Evolutionary conservation across 2,329 filamentous ascomycete species (phyloP).

Genomic region (Colletotrichum theobromicola): DNA sequence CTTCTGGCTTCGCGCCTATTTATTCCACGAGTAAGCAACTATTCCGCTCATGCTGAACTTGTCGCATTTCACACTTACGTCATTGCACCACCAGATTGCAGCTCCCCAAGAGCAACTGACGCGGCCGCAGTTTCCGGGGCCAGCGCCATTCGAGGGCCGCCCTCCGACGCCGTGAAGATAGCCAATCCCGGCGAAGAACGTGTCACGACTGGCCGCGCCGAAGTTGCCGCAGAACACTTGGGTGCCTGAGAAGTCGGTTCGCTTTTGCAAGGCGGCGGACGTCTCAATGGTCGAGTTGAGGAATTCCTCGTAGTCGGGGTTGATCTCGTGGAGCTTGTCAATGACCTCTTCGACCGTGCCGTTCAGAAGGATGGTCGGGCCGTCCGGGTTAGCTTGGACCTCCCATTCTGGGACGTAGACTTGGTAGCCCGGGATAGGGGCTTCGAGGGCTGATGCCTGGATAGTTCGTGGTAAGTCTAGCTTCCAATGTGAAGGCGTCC

Average conservation of each 20-base stretch:
- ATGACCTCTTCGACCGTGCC: neutral
- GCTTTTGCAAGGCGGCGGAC: neutral
- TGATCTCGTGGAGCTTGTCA: neutral
- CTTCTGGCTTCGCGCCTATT: neutral
- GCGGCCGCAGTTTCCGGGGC: neutral
- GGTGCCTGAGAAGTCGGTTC: neutral
- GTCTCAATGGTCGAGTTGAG: neutral
- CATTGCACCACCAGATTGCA: neutral
- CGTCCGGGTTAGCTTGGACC: neutral
- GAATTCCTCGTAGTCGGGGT: neutral
- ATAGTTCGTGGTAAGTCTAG: neutral
- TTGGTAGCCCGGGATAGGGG: neutral
- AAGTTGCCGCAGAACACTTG: neutral
- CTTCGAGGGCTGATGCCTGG: neutral
- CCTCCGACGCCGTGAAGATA: neutral
- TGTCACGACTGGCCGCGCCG: neutral
- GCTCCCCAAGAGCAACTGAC: neutral
- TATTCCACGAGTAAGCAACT: neutral
- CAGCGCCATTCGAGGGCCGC: neutral
- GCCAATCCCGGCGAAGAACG: neutral
- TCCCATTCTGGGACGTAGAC: neutral
- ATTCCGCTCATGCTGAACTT: rapidly evolving
- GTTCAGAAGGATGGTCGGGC: neutral
- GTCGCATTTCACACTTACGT: neutral
- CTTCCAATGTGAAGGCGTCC: neutral